Evolutionary conservation across 345 rosid species (phyloP).

Genomic region (Dimocarpus longan): DNA sequence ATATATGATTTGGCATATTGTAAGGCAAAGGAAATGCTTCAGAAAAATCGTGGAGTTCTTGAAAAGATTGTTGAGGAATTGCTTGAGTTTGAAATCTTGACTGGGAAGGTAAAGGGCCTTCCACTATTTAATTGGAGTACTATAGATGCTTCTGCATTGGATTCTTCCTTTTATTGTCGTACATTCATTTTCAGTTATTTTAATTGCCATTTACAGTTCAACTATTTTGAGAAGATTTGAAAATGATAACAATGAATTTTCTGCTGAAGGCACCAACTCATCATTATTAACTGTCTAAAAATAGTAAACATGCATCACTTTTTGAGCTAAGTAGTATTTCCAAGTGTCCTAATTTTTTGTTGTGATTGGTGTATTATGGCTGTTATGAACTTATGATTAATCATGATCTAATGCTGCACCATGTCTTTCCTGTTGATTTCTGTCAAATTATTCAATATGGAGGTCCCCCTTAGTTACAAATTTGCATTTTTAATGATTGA

Average conservation of each 20-base stretch:
- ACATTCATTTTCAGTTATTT: no score
- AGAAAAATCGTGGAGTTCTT: constrained; percentile 66
- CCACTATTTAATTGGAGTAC: constrained; percentile 16
- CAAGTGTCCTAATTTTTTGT: neutral
- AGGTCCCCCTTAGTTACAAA: neutral
- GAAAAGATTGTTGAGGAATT: constrained; percentile 89
- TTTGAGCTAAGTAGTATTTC: neutral
- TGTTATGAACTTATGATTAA: neutral
- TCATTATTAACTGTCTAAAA: neutral
- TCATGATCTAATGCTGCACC: neutral
- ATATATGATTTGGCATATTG: constrained; percentile 76
- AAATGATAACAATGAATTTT: neutral
- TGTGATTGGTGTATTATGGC: neutral
- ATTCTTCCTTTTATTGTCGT: constrained; percentile 1
- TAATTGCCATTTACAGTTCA: neutral
- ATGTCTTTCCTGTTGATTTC: neutral
- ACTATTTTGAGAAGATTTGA: constrained; percentile 4
- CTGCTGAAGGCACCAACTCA: neutral
- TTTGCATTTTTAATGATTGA: neutral
- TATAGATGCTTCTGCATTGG: constrained; percentile 18
- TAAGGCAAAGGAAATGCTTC: constrained; percentile 81
- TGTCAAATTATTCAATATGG: neutral
- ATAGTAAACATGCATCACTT: neutral
- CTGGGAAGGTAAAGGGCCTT: constrained; percentile 67
- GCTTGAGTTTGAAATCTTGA: constrained; percentile 82